Evolutionary conservation across 768 basidiomycete genomes (phyloP).

Genomic region (Suillus subalutaceus): DNA sequence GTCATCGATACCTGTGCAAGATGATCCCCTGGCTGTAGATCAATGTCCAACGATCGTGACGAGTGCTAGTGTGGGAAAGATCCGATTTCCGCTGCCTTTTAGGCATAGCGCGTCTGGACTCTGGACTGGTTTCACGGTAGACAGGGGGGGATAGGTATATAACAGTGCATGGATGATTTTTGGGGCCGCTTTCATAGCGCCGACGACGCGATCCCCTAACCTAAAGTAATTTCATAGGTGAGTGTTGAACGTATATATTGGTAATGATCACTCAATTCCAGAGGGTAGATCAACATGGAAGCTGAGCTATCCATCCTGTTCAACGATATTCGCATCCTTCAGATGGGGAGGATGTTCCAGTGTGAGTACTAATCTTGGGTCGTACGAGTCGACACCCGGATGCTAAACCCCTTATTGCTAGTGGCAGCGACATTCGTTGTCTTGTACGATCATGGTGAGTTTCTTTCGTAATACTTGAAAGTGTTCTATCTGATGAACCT

Average conservation of each 20-base stretch:
- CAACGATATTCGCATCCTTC: slow-evolving; percentile 12
- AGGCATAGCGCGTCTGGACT: background rate
- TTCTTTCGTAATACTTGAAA: background rate
- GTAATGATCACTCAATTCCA: background rate
- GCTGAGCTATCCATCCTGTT: slow-evolving; percentile 7
- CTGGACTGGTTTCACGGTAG: background rate
- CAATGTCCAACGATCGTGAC: background rate
- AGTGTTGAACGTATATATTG: background rate
- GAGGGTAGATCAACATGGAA: slow-evolving; percentile 8
- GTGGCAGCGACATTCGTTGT: slow-evolving; percentile 12
- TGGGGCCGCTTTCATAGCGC: background rate
- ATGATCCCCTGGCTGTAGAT: background rate
- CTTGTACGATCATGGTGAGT: slow-evolving; percentile 13
- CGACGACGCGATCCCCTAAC: background rate
- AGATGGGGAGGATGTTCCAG: slow-evolving; percentile 11
- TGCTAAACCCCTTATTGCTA: slow-evolving; percentile 1
- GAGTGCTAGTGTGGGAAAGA: background rate
- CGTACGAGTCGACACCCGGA: background rate
- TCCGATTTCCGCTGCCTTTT: no score
- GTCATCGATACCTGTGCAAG: background rate
- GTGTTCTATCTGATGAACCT: background rate
- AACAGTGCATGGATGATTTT: background rate
- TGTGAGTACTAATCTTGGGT: slow-evolving; percentile 2
- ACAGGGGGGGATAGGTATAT: background rate
- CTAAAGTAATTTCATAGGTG: background rate